Conservation (phyloP, 2,329 filamentous ascomycete genomes). For the Sordariomycetes sp. region DNA sequence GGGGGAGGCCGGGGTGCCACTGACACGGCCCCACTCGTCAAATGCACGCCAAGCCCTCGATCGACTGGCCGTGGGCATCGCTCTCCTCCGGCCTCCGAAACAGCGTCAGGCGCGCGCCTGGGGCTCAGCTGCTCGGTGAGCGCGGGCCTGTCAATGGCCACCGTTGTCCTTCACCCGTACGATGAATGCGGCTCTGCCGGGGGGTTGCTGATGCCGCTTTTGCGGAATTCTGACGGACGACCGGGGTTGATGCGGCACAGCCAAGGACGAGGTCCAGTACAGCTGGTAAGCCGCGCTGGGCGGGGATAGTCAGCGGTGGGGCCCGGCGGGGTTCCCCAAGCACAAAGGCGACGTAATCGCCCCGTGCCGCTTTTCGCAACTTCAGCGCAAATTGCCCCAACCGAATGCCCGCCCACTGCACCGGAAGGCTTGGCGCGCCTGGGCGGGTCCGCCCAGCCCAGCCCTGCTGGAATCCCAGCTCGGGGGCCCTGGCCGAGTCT, state of each 20-base stretch:
- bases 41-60: not conserved
- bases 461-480: not conserved
- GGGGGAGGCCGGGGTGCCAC: not conserved
- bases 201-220: not conserved
- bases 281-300: not conserved
- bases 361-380: slow-evolving; percentile 3
- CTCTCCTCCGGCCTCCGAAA: not conserved
- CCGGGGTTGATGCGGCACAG: not conserved
- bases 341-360: slow-evolving; percentile 2
- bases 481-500: too few species aligned
- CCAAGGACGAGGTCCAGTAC: too few species aligned
- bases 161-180: not conserved
- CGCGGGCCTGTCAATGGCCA: not conserved
- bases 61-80: not conserved
- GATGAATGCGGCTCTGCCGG: not conserved
- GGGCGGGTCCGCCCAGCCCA: not conserved
- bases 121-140: not conserved
- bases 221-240: not conserved
- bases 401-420: not conserved
- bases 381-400: not conserved
- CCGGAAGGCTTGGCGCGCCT: not conserved
- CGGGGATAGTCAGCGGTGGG: not conserved
- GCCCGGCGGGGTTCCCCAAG: not conserved
- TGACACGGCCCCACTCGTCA: not conserved
- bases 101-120: not conserved